These are phyloP conservation scores for Botrytis byssoidea DNA, from an alignment of 2,329 filamentous ascomycete species.

Conservation along the genomic window DNA sequence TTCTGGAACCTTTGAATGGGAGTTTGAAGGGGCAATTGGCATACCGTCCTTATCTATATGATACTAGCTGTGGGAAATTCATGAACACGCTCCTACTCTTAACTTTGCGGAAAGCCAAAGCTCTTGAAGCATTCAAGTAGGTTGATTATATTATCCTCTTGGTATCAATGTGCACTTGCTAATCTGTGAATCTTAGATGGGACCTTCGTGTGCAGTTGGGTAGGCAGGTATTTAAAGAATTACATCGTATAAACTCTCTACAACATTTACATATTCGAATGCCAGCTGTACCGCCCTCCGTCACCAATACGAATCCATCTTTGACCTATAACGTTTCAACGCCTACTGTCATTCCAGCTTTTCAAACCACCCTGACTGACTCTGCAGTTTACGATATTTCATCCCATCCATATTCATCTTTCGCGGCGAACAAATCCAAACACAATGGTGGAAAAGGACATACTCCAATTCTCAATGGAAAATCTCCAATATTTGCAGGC, in stretches of 20 bases:
- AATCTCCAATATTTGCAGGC: slow-evolving; percentile 53
- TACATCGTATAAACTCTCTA: slow-evolving; percentile 54
- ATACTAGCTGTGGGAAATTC: slow-evolving; percentile 59
- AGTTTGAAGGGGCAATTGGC: slow-evolving; percentile 53
- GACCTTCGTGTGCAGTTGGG: slow-evolving; percentile 63
- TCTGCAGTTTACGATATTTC: neutral
- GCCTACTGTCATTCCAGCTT: neutral
- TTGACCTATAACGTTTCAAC: neutral
- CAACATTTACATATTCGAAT: slow-evolving; percentile 57
- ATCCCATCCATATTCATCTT: slow-evolving; percentile 9
- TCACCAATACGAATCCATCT: neutral
- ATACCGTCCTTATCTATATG: slow-evolving; percentile 55
- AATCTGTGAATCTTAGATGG: slow-evolving; percentile 48
- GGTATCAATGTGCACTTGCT: neutral
- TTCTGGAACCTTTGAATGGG: slow-evolving; percentile 54
- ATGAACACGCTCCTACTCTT: slow-evolving; percentile 60
- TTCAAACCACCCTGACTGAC: neutral
- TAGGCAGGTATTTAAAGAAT: slow-evolving; percentile 54
- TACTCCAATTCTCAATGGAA: slow-evolving; percentile 10
- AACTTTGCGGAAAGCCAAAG: slow-evolving; percentile 53
- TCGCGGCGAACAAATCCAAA: slow-evolving; percentile 20
- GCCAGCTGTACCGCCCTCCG: slow-evolving; percentile 50
- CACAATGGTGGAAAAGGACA: slow-evolving; percentile 22
- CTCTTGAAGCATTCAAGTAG: slow-evolving; percentile 57
- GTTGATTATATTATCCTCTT: slow-evolving; percentile 26